Conservation (phyloP, 345 rosid genomes). For the Abelmoschus esculentus region DNA sequence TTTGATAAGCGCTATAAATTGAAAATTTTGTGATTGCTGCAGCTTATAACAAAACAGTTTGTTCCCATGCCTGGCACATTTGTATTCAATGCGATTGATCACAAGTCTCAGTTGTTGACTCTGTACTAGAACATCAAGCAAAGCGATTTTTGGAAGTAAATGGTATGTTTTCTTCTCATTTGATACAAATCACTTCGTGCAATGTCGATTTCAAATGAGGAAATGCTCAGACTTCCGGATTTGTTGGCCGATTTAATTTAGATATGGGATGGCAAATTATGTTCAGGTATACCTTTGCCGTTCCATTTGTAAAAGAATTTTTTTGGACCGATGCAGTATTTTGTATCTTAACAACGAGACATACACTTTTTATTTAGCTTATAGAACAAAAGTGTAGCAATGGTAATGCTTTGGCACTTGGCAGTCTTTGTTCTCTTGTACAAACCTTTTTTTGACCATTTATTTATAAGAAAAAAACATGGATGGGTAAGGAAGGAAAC, state of each 20-base stretch:
- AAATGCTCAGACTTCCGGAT: background rate
- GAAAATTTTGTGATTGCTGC: conserved; percentile 14
- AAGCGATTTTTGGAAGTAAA: background rate
- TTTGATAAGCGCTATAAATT: background rate
- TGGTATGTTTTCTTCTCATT: background rate
- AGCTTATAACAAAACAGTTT: conserved; percentile 90
- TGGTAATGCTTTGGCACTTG: background rate
- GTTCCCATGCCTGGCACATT: conserved; percentile 83
- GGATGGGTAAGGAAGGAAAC: background rate
- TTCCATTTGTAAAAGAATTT: background rate
- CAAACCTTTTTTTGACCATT: background rate
- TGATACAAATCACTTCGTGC: background rate
- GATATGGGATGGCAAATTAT: background rate
- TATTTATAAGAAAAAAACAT: too few relatives aligned
- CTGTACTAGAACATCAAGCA: conserved; percentile 19
- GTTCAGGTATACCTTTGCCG: background rate
- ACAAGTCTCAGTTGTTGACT: conserved; percentile 68
- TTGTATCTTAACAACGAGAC: background rate
- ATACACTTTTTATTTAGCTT: background rate
- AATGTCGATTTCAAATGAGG: background rate
- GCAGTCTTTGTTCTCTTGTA: background rate
- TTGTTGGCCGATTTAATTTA: background rate
- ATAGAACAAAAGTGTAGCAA: background rate
- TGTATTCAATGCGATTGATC: conserved; percentile 93
- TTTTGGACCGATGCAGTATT: background rate